phyloP scores from a whole-genome alignment of 768 basidiomycete species.

The Pulveroboletus ravenelii region DNA sequence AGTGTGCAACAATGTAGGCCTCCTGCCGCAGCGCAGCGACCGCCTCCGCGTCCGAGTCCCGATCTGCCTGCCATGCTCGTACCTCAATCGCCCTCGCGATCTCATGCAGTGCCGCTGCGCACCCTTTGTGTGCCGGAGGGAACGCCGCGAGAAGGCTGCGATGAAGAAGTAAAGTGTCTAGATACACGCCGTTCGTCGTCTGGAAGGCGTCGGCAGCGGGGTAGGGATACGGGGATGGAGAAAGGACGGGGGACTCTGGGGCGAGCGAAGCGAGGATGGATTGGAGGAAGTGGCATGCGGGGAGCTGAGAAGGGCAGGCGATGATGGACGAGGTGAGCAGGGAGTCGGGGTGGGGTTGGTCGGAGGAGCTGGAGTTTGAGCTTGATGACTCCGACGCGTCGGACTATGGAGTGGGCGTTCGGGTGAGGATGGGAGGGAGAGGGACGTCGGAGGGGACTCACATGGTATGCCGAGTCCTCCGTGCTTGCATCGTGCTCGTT shows the following conservation, averaged over 20 bases:
- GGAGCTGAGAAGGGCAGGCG: slow-evolving; percentile 17
- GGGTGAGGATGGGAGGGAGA: neutral
- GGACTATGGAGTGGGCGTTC: slow-evolving; percentile 30
- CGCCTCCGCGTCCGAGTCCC: slow-evolving; percentile 67
- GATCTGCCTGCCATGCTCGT: slow-evolving; percentile 65
- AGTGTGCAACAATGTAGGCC: slow-evolving; percentile 49
- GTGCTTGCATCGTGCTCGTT: slow-evolving; percentile 40
- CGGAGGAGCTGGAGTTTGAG: slow-evolving; percentile 39
- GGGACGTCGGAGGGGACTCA: slow-evolving; percentile 17
- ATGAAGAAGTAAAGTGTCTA: slow-evolving; percentile 75
- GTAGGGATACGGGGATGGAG: slow-evolving; percentile 30
- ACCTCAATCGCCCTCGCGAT: slow-evolving; percentile 60
- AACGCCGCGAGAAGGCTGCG: slow-evolving; percentile 61
- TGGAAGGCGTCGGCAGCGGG: slow-evolving; percentile 29
- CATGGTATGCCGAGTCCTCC: slow-evolving; percentile 44
- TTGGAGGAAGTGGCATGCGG: slow-evolving; percentile 62
- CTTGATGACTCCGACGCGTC: slow-evolving; percentile 44
- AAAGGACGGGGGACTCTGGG: slow-evolving; percentile 34
- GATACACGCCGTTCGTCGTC: slow-evolving; percentile 70
- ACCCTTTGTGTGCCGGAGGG: slow-evolving; percentile 59
- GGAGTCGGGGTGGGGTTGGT: slow-evolving; percentile 11
- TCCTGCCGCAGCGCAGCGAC: slow-evolving; percentile 66
- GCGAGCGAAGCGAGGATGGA: slow-evolving; percentile 54
- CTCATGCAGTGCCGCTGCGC: slow-evolving; percentile 60
- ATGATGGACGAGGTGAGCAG: slow-evolving; percentile 14